Evolutionary conservation across 2,329 filamentous ascomycete genomes (phyloP).

Genomic region (Colletotrichum sp.): DNA sequence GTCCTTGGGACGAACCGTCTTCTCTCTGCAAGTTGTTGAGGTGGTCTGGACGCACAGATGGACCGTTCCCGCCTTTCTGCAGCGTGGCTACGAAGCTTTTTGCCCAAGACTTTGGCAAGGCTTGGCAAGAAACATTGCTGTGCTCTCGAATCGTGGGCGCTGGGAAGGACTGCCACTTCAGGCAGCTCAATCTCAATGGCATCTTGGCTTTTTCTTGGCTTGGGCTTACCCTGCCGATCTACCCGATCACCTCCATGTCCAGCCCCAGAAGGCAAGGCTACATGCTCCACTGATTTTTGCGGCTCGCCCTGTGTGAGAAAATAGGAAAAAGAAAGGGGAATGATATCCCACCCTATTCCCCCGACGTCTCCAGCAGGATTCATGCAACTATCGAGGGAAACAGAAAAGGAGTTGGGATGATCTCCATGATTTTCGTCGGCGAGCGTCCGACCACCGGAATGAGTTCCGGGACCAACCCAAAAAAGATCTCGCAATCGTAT

Average conservation of each 20-base stretch:
- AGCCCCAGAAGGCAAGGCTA: not conserved
- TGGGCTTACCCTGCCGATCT: slow-evolving; percentile 14
- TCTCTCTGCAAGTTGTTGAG: not conserved
- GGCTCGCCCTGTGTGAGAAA: not conserved
- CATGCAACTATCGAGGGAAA: not conserved
- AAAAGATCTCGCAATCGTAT: not conserved
- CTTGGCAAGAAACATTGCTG: not conserved
- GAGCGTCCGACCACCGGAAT: not conserved
- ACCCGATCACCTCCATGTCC: slow-evolving; percentile 9
- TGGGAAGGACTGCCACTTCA: not conserved
- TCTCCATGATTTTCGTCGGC: not conserved
- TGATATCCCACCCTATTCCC: not conserved
- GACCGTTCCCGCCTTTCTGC: not conserved
- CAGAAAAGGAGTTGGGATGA: not conserved
- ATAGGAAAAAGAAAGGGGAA: not conserved
- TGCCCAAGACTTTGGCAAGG: not conserved
- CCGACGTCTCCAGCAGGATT: not conserved
- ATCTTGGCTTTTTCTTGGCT: slow-evolving; percentile 19
- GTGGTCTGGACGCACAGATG: not conserved
- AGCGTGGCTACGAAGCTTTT: not conserved
- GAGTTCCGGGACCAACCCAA: not conserved
- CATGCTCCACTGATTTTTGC: not conserved
- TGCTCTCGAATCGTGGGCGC: not conserved
- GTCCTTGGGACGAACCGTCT: not conserved
- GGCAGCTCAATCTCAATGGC: not conserved